Percentiles rank a stretch among this genome's conserved stretches.
These are phyloP conservation scores for Lepidium aucheri DNA, from an alignment of 345 rosid species.

Conservation along the genomic window DNA sequence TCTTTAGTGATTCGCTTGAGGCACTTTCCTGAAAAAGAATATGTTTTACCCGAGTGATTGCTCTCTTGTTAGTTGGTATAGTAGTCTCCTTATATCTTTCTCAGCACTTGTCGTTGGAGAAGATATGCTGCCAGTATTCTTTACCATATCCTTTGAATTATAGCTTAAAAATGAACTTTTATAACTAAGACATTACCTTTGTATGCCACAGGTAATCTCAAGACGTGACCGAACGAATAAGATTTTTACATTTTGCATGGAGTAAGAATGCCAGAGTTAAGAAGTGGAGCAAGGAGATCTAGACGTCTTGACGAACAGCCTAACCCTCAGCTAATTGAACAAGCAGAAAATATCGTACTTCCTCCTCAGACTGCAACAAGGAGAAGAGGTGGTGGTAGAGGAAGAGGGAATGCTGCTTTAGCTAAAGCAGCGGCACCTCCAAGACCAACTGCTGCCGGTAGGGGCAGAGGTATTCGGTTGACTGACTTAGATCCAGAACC, in stretches of 20 bases:
- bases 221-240: constrained; percentile 25
- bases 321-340: constrained; percentile 56
- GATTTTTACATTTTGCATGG: constrained; percentile 76
- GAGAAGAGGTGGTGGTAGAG: constrained; percentile 94
- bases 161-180: not conserved
- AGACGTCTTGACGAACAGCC: constrained; percentile 89
- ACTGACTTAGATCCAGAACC: constrained; percentile 83
- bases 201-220: constrained; percentile 34
- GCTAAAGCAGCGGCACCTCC: constrained; percentile 57
- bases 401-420: constrained; percentile 90
- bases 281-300: constrained; percentile 95
- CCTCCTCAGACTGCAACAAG: constrained; percentile 75
- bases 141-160: not conserved
- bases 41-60: constrained; percentile 1
- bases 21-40: constrained; percentile 10
- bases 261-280: constrained; percentile 95
- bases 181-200: not conserved
- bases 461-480: constrained; percentile 85
- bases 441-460: constrained; percentile 73
- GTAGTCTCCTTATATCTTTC: not conserved
- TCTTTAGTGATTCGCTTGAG: not conserved
- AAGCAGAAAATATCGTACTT: constrained; percentile 53
- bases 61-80: constrained; percentile 8
- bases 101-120: not conserved
- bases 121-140: not conserved